Evolutionary conservation across 257 asterid species (phyloP).

Genomic region (Scutellaria galericulata): DNA sequence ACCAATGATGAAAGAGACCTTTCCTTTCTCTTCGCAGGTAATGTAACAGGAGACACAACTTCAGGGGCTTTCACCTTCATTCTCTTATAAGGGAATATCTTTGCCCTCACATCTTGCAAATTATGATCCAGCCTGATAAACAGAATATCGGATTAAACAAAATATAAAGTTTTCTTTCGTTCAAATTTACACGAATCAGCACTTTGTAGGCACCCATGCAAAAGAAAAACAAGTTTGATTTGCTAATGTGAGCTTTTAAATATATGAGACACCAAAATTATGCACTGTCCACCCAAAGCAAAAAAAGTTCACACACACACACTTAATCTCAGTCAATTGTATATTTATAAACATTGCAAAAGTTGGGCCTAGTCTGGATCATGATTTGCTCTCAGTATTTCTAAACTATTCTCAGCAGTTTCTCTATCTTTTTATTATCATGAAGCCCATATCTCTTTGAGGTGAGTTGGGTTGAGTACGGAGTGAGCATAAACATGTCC

Average conservation of each 20-base stretch:
- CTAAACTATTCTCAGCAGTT: constrained; percentile 1
- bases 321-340: background rate
- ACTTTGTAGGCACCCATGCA: constrained; percentile 14
- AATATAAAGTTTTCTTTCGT: background rate
- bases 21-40: constrained; percentile 96
- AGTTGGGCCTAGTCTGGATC: constrained; percentile 14
- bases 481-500: background rate
- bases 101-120: constrained; percentile 90
- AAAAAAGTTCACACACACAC: background rate
- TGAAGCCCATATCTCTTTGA: constrained; percentile 17
- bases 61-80: constrained; percentile 79
- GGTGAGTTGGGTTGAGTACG: background rate
- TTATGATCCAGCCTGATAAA: constrained; percentile 84
- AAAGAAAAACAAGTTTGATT: background rate
- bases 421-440: constrained; percentile 6
- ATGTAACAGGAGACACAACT: constrained; percentile 55
- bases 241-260: constrained; percentile 18
- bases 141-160: constrained; percentile 27
- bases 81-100: constrained; percentile 89
- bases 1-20: constrained; percentile 94
- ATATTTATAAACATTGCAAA: background rate
- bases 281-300: constrained; percentile 3
- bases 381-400: constrained; percentile 14
- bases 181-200: background rate
- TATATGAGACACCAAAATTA: background rate